These are phyloP conservation scores for Tirmania nivea DNA, from an alignment of 495 filamentous ascomycete species.

Conservation along the genomic window DNA sequence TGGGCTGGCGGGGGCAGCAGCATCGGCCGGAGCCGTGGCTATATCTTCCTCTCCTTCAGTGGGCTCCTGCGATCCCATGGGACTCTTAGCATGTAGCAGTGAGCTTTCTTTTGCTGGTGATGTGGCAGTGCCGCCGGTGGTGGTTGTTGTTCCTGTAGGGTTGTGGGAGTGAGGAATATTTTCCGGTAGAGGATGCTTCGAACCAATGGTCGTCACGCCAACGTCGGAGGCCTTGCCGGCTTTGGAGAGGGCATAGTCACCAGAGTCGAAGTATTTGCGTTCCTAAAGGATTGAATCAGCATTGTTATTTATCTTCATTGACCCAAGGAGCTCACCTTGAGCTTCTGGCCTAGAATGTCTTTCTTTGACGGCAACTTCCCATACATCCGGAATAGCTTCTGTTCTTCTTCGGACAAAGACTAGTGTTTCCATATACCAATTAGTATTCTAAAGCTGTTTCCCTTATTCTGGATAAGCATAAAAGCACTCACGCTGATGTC, in stretches of 20 bases:
- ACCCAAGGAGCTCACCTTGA: constrained; percentile 34
- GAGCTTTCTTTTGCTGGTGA: constrained; percentile 17
- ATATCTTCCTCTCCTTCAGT: constrained; percentile 12
- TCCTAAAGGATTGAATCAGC: constrained; percentile 30
- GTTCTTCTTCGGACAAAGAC: constrained; percentile 78
- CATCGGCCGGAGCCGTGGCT: constrained; percentile 4
- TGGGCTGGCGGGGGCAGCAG: background rate
- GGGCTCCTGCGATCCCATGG: constrained; percentile 16
- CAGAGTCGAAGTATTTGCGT: constrained; percentile 97
- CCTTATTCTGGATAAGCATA: background rate
- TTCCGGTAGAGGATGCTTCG: constrained; percentile 83
- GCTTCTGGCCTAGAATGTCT: constrained; percentile 91
- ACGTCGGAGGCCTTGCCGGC: constrained; percentile 90
- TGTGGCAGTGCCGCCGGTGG: constrained; percentile 22
- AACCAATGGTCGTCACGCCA: constrained; percentile 80
- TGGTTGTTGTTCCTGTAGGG: constrained; percentile 26
- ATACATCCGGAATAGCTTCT: constrained; percentile 85
- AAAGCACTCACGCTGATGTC: constrained; percentile 60
- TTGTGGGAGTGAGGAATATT: constrained; percentile 81
- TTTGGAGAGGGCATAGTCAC: constrained; percentile 95
- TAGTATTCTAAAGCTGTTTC: background rate
- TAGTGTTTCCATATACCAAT: constrained; percentile 19
- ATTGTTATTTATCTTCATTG: background rate
- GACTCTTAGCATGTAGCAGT: constrained; percentile 13
- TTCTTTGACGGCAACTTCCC: constrained; percentile 91